These are phyloP conservation scores for Fusarium foetens DNA, from an alignment of 2,329 filamentous ascomycete genomes.

Conservation along the genomic window DNA sequence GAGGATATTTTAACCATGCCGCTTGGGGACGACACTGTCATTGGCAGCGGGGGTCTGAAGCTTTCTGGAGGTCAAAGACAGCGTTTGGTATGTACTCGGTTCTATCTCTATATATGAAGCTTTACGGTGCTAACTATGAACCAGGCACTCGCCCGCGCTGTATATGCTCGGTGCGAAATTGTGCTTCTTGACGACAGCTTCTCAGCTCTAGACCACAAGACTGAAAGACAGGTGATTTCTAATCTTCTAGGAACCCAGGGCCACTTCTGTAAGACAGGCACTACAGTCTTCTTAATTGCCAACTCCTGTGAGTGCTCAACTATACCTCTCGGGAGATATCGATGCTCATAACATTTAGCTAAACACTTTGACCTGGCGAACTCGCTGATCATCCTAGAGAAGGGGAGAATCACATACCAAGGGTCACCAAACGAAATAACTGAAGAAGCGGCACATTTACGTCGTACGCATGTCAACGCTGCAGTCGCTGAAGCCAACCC, in stretches of 20 bases:
- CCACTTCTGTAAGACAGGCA: neutral
- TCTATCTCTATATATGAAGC: accelerated
- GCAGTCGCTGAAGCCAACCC: accelerated
- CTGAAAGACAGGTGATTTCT: neutral
- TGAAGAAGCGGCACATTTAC: neutral
- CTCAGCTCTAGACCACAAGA: neutral
- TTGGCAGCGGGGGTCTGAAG: neutral
- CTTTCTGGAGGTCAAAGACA: neutral
- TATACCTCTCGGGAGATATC: accelerated
- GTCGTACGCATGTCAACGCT: no score
- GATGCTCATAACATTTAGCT: neutral
- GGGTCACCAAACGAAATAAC: neutral
- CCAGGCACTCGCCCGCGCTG: neutral
- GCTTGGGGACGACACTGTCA: neutral
- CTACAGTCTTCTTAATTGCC: neutral
- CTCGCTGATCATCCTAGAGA: neutral
- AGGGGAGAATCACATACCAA: neutral
- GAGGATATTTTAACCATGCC: neutral
- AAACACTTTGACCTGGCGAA: neutral
- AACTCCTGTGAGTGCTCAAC: neutral
- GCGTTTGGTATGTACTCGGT: neutral
- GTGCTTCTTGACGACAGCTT: neutral
- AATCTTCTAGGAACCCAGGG: neutral
- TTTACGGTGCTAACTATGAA: accelerated
- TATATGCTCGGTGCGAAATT: neutral